These are phyloP conservation scores for Eucalyptus virginea DNA, from an alignment of 345 rosid genomes.

Conservation along the genomic window DNA sequence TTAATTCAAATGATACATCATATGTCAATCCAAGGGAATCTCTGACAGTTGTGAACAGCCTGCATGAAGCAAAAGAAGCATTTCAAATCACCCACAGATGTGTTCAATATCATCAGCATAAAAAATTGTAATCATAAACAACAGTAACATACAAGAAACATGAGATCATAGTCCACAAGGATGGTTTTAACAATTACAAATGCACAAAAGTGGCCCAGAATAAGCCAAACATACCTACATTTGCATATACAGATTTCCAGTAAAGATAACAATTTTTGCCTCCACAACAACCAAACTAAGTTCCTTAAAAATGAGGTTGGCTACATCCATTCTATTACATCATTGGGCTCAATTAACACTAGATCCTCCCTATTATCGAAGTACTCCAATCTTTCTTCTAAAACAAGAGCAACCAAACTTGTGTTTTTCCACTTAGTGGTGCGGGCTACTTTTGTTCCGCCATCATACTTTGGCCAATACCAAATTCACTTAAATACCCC, in stretches of 20 bases:
- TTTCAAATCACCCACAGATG: background rate
- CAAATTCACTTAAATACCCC: background rate
- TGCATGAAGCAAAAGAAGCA: background rate
- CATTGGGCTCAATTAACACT: background rate
- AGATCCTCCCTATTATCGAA: background rate
- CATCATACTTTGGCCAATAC: background rate
- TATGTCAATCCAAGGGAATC: conserved; percentile 99
- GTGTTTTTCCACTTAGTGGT: background rate
- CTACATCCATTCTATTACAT: background rate
- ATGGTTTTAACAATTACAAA: background rate
- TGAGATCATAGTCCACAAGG: background rate
- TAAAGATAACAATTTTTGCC: background rate
- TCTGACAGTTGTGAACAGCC: conserved; percentile 98
- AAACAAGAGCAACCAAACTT: background rate
- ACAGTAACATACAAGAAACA: background rate
- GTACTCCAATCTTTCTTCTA: background rate
- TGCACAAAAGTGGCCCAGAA: background rate
- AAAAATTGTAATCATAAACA: background rate
- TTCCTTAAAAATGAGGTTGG: background rate
- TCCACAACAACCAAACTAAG: background rate
- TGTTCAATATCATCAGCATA: background rate
- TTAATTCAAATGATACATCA: conserved; percentile 95
- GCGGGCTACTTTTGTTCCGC: background rate
- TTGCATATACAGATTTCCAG: background rate
- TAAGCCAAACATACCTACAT: background rate